Evolutionary conservation across 2,329 filamentous ascomycete genomes (phyloP).

Genomic region (Cyclaneusma minus): DNA sequence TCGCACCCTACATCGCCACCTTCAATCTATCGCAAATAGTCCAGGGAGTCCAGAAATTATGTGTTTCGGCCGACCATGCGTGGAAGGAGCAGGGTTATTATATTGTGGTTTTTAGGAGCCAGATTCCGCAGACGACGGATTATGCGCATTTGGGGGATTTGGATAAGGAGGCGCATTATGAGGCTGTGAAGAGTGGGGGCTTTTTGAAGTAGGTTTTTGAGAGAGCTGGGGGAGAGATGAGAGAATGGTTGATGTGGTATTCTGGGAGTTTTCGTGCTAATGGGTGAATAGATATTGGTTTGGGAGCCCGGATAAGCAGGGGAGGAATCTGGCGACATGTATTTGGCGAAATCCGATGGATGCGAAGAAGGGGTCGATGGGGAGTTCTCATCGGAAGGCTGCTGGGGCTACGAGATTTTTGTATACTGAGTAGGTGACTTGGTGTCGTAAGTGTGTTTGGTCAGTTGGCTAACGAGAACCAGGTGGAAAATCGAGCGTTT

Average conservation of each 20-base stretch:
- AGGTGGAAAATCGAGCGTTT: slow-evolving; percentile 60
- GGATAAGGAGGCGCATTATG: slow-evolving; percentile 65
- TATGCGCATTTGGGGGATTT: slow-evolving; percentile 53
- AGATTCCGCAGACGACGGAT: slow-evolving; percentile 50
- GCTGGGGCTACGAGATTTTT: slow-evolving; percentile 47
- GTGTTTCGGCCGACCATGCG: slow-evolving; percentile 25
- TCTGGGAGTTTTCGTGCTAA: slow-evolving; percentile 4
- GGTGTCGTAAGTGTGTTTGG: slow-evolving; percentile 38
- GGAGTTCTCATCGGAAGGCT: slow-evolving; percentile 46
- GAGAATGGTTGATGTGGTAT: slow-evolving; percentile 1
- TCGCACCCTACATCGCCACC: slow-evolving; percentile 51
- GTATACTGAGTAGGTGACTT: slow-evolving; percentile 42
- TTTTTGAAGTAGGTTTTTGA: slow-evolving; percentile 55
- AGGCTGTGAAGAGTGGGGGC: slow-evolving; percentile 65
- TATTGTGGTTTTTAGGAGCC: slow-evolving; percentile 70
- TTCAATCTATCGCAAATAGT: slow-evolving; percentile 66
- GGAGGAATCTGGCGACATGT: slow-evolving; percentile 71
- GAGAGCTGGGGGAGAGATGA: no score
- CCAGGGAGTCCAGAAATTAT: slow-evolving; percentile 36
- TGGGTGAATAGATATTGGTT: slow-evolving; percentile 61
- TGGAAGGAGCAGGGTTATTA: slow-evolving; percentile 60
- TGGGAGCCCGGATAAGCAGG: slow-evolving; percentile 51
- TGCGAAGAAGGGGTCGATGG: slow-evolving; percentile 40
- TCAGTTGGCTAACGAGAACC: slow-evolving; percentile 28
- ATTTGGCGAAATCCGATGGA: slow-evolving; percentile 46